Percentiles rank a stretch among this genome's conserved stretches.
Evolutionary conservation across 257 asterid genomes (phyloP).

Genomic region (Apocynum venetum): DNA sequence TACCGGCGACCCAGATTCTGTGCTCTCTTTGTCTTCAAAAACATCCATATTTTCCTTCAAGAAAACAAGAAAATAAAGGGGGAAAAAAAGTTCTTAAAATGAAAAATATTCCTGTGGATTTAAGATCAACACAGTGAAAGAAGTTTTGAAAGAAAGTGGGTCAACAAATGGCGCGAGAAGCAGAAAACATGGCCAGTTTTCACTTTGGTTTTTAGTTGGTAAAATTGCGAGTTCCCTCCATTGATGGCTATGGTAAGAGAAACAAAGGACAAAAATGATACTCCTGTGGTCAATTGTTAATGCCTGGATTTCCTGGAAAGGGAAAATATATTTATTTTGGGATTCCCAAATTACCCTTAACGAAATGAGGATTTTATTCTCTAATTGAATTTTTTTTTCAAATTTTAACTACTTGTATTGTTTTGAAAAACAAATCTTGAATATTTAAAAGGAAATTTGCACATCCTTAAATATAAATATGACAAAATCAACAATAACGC

Average conservation of each 20-base stretch:
- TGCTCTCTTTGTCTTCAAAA: constrained; percentile 60
- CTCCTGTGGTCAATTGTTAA: constrained; percentile 12
- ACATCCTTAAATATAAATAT: neutral
- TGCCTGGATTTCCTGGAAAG: neutral
- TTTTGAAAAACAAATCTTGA: neutral
- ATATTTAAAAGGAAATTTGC: constrained; percentile 4
- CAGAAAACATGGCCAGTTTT: constrained; percentile 10
- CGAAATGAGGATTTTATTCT: constrained; percentile 1
- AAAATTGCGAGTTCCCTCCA: constrained; percentile 13
- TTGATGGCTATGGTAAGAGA: constrained; percentile 10
- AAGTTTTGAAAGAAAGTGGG: constrained; percentile 28
- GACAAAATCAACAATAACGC: neutral
- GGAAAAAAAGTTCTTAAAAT: neutral
- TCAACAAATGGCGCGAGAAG: constrained; percentile 66
- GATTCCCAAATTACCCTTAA: neutral
- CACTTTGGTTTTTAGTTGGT: constrained; percentile 18
- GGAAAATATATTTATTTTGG: neutral
- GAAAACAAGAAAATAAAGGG: neutral
- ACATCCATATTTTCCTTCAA: constrained; percentile 31
- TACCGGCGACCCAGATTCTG: constrained; percentile 59
- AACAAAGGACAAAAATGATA: neutral
- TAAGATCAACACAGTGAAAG: neutral
- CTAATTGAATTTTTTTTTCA: neutral
- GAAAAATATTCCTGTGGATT: neutral
- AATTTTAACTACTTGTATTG: no score